Evolutionary conservation across 2,329 filamentous ascomycete genomes (phyloP).

Genomic region (Aspergillus sp.): DNA sequence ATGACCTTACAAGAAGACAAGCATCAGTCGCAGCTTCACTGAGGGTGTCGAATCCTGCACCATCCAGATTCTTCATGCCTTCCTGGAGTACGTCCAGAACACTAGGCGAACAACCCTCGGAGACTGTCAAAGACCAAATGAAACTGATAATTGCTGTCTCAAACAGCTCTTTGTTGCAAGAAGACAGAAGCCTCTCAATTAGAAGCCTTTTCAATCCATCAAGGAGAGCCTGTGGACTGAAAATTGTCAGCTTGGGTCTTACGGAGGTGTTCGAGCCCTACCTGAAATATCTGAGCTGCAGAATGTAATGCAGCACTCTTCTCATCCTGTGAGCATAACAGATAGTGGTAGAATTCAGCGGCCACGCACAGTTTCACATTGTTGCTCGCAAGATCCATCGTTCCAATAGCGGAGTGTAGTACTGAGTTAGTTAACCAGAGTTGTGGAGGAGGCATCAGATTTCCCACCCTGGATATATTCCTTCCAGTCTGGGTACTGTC

Average conservation of each 20-base stretch:
- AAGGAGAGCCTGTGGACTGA: conserved; percentile 38
- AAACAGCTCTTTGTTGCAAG: conserved; percentile 58
- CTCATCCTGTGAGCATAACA: neutral
- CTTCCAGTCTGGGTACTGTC: conserved; percentile 33
- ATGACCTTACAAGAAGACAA: conserved; percentile 36
- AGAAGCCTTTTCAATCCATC: conserved; percentile 65
- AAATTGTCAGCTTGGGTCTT: conserved; percentile 5
- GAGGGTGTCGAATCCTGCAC: conserved; percentile 41
- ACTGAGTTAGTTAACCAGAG: conserved; percentile 32
- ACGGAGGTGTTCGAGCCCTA: conserved; percentile 23
- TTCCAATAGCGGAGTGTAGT: conserved; percentile 61
- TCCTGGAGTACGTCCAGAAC: conserved; percentile 17
- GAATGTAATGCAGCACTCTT: conserved; percentile 64
- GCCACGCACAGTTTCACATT: conserved; percentile 58
- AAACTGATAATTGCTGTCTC: conserved; percentile 69
- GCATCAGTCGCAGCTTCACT: conserved; percentile 59
- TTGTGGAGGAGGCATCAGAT: neutral
- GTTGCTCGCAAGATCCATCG: conserved; percentile 58
- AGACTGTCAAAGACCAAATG: conserved; percentile 62
- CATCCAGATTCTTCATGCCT: conserved; percentile 46
- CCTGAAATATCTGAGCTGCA: conserved; percentile 60
- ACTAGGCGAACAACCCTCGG: conserved; percentile 22
- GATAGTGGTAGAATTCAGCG: neutral
- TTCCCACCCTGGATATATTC: conserved; percentile 43
- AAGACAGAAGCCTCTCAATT: conserved; percentile 52